Evolutionary conservation across 192 early-diverging fungal genomes (phyloP), one percentile per base, ranked within the genome.

Genomic region (Coemansia nantahalensis): DNA sequence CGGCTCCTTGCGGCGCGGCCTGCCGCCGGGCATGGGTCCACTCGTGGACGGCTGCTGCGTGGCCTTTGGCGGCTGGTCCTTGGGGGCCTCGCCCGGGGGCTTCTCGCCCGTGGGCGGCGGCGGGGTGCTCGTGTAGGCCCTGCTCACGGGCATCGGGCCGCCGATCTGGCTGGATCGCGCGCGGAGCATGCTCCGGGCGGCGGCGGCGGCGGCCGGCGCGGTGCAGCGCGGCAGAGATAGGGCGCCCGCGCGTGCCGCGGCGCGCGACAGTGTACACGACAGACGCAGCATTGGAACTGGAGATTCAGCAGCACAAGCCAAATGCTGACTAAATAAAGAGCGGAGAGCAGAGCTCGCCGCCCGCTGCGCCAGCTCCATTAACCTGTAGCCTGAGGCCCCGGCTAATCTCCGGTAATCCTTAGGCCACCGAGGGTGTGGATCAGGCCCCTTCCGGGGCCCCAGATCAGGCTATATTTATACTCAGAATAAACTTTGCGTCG

Each of bases 91-190:
- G 13, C 13, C 15, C 11, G 2, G 2, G 15, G 36, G 36, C 17
- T n/a, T 40, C 30, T 7, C 45, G 38, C 13, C 24, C 39, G 2
- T 14, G 43, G 38, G 38, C 12, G 38, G 38, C 5, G 43, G 52
- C 5, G 43, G 23, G 31, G 58, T 56, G 19, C 51, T 64, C 50
- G 56, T 68, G 45, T 75, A 75, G 13, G 63, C 46, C 15, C 54
- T 60, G 33, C 35, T 54, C 5, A 12, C n/a, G 11, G 14, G 14
- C 26, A 26, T 9, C 14, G 9, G 1, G 10, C 12, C 17, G 11
- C 14, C 30, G 15, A n/a, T 1, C 15, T 32, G 44, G 4, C 30
- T 13, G 17, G 31, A 16, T 31, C 30, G 44, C 44, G 31, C 31
- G 7, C 6, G 31, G 15, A 16, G 44, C 17, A 10, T 32, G 14